phyloP scores from a whole-genome alignment of 768 basidiomycete genomes.

The Hebeloma cylindrosporum region DNA sequence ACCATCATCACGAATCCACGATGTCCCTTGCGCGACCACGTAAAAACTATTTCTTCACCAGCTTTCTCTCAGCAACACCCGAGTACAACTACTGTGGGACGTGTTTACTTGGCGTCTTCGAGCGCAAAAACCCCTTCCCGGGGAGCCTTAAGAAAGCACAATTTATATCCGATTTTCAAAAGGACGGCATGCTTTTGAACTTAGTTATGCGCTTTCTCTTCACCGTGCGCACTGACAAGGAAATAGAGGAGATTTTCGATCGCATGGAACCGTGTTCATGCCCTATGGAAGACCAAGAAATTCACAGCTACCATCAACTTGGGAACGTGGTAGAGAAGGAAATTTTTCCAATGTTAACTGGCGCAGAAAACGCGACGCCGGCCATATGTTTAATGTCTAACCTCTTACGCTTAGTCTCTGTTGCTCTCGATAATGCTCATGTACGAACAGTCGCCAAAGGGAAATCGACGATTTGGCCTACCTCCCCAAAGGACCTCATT shows the following conservation, averaged over 20 bases:
- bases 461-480: slow-evolving; percentile 1
- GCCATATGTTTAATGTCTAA: slow-evolving; percentile 2
- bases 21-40: too few species aligned
- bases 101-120: too few species aligned
- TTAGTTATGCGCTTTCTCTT: slow-evolving; percentile 2
- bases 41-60: too few species aligned
- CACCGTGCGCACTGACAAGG: not conserved
- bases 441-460: slow-evolving; percentile 3
- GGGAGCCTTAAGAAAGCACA: too few species aligned
- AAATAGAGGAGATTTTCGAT: not conserved
- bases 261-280: slow-evolving; percentile 2
- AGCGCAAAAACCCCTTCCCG: too few species aligned
- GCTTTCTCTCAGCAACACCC: too few species aligned
- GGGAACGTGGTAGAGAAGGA: not conserved
- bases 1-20: too few species aligned
- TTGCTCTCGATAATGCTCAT: not conserved
- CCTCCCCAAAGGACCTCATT: slow-evolving; percentile 6
- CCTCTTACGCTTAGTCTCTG: not conserved
- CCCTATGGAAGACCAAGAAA: slow-evolving; percentile 2
- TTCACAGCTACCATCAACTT: slow-evolving; percentile 3
- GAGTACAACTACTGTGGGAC: too few species aligned
- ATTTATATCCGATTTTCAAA: too few species aligned
- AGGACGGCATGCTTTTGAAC: too few species aligned
- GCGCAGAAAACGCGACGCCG: not conserved
- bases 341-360: not conserved